These are phyloP conservation scores for Penicillium herquei DNA, from an alignment of 495 filamentous ascomycete genomes.

Conservation along the genomic window DNA sequence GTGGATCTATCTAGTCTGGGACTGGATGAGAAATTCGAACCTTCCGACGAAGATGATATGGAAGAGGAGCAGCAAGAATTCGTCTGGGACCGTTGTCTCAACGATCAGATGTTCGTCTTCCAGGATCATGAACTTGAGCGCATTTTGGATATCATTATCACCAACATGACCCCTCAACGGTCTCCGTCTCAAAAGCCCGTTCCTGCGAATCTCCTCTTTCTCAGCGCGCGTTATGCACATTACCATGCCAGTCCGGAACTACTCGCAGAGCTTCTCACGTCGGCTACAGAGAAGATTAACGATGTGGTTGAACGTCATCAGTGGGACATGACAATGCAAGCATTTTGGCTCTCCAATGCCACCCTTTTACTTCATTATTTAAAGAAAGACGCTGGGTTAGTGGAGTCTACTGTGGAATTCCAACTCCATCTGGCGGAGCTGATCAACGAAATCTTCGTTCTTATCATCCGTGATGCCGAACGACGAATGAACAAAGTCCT, in stretches of 20 bases:
- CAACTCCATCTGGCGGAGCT: constrained; percentile 92
- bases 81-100: constrained; percentile 92
- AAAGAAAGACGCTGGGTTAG: constrained; percentile 85
- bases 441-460: constrained; percentile 97
- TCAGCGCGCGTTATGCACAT: constrained; percentile 93
- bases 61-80: constrained; percentile 93
- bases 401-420: constrained; percentile 81
- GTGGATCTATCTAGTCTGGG: constrained; percentile 95
- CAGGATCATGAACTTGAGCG: constrained; percentile 87
- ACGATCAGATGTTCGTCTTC: constrained; percentile 99
- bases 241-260: constrained; percentile 91
- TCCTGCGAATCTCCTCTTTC: constrained; percentile 93
- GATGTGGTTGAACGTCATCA: constrained; percentile 90
- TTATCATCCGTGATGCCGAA: constrained; percentile 98
- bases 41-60: constrained; percentile 67
- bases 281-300: constrained; percentile 95
- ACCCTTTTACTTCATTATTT: constrained; percentile 93
- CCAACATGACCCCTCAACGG: constrained; percentile 95
- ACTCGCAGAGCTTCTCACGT: constrained; percentile 72
- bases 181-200: constrained; percentile 96
- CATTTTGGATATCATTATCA: constrained; percentile 94
- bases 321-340: constrained; percentile 99
- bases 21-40: constrained; percentile 93
- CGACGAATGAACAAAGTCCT: constrained; percentile 94
- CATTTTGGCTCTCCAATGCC: constrained; percentile 98